A percentile compares a stretch with the other conserved stretches of the same genome.
phyloP scores from a whole-genome alignment of 768 basidiomycete species.

The Candolleomyces aberdarensis region DNA sequence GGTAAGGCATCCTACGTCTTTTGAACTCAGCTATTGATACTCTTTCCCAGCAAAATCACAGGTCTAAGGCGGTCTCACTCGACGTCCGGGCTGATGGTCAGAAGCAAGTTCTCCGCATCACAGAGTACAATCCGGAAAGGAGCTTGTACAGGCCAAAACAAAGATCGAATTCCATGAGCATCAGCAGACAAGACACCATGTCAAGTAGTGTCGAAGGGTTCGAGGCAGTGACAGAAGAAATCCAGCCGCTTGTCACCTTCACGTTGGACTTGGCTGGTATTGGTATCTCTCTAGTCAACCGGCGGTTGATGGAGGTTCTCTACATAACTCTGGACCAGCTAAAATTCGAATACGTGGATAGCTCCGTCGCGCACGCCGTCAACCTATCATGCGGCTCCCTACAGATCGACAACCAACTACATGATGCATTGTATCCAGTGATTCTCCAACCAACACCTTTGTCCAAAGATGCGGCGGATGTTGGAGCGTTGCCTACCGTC shows the following conservation, averaged over 20 bases:
- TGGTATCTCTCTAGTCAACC: slow-evolving; percentile 89
- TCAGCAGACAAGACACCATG: slow-evolving; percentile 66
- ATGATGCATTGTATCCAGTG: slow-evolving; percentile 93
- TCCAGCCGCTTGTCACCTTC: slow-evolving; percentile 60
- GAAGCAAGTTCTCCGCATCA: slow-evolving; percentile 82
- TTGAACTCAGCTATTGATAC: neutral
- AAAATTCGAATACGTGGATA: slow-evolving; percentile 83
- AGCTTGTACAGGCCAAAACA: slow-evolving; percentile 85
- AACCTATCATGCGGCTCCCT: slow-evolving; percentile 81
- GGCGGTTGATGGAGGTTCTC: slow-evolving; percentile 81
- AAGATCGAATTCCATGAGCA: slow-evolving; percentile 41
- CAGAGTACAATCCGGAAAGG: slow-evolving; percentile 78
- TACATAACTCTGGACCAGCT: slow-evolving; percentile 79
- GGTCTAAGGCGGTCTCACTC: slow-evolving; percentile 70
- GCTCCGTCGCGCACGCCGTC: slow-evolving; percentile 72
- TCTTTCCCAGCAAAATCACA: slow-evolving; percentile 45
- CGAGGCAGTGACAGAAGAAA: slow-evolving; percentile 80
- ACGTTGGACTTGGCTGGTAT: slow-evolving; percentile 83
- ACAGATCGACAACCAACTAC: slow-evolving; percentile 96
- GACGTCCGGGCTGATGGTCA: slow-evolving; percentile 90
- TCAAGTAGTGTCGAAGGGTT: slow-evolving; percentile 70
- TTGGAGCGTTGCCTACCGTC: slow-evolving; percentile 83
- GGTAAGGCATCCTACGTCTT: slow-evolving; percentile 37
- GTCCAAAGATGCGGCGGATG: slow-evolving; percentile 66
- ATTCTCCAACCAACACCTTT: slow-evolving; percentile 93